These are phyloP conservation scores for Xylaria sp. DNA, from an alignment of 2,329 filamentous ascomycete genomes.

Conservation along the genomic window DNA sequence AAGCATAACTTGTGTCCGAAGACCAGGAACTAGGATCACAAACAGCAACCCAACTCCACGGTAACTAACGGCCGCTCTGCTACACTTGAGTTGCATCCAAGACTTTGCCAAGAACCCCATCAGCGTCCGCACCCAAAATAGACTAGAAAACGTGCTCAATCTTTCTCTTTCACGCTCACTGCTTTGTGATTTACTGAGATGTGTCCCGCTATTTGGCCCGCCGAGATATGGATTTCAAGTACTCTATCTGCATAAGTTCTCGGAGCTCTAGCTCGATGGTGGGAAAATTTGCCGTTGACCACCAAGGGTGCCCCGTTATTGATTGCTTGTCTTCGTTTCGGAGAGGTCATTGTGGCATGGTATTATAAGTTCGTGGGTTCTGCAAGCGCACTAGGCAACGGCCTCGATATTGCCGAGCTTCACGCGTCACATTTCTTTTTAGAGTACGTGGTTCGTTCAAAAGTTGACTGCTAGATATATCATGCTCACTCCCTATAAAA, in stretches of 20 bases:
- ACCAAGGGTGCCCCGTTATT: not conserved
- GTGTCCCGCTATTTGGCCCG: constrained; percentile 14
- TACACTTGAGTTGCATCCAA: not conserved
- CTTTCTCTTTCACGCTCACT: constrained; percentile 33
- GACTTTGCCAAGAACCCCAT: constrained; percentile 27
- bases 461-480: not conserved
- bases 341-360: not conserved
- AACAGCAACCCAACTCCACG: not conserved
- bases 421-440: not conserved
- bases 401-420: not conserved
- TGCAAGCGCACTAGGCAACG: not conserved
- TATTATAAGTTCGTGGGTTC: constrained; percentile 20
- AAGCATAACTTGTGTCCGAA: constrained; percentile 6
- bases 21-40: not conserved
- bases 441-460: not conserved
- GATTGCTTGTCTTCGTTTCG: too few relatives aligned
- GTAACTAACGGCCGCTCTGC: not conserved
- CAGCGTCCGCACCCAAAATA: constrained; percentile 25
- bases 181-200: not conserved
- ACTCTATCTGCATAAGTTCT: constrained; percentile 17
- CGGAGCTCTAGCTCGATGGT: not conserved
- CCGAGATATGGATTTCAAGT: not conserved
- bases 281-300: not conserved
- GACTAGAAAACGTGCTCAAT: constrained; percentile 49
- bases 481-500: not conserved